Evolutionary conservation across 768 basidiomycete species (phyloP).

Genomic region (Saitozyma sp.): DNA sequence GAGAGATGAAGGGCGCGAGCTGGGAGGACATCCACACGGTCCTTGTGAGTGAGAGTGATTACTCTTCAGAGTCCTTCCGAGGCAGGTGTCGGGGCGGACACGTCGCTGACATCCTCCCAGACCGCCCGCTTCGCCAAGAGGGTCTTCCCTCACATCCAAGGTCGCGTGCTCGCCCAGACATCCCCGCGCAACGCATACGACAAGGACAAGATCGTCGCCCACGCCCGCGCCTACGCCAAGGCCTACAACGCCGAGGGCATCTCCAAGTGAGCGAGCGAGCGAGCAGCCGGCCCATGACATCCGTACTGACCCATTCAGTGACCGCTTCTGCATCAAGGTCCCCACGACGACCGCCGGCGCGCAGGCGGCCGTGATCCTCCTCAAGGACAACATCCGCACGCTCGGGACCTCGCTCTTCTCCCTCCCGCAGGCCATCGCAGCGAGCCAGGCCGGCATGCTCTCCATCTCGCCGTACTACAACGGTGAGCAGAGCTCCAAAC

Average conservation of each 20-base stretch:
- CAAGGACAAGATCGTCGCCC: slow-evolving; percentile 13
- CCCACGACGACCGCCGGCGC: slow-evolving; percentile 61
- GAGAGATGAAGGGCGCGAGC: slow-evolving; percentile 15
- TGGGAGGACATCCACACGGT: slow-evolving; percentile 16
- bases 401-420: slow-evolving; percentile 62
- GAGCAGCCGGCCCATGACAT: neutral
- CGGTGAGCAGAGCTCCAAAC: slow-evolving; percentile 10
- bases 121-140: neutral
- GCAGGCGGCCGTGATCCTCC: slow-evolving; percentile 57
- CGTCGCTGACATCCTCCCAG: neutral
- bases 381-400: slow-evolving; percentile 58
- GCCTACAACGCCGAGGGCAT: slow-evolving; percentile 33
- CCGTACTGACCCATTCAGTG: slow-evolving; percentile 9
- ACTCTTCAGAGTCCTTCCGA: too few species aligned
- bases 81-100: too few species aligned
- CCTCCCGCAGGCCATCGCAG: slow-evolving; percentile 60
- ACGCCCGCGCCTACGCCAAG: slow-evolving; percentile 23
- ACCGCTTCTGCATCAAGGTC: slow-evolving; percentile 63
- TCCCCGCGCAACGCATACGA: slow-evolving; percentile 32
- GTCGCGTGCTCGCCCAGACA: slow-evolving; percentile 35
- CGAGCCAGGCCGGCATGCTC: slow-evolving; percentile 59
- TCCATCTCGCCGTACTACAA: slow-evolving; percentile 63
- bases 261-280: slow-evolving; percentile 34
- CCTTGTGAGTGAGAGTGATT: slow-evolving; percentile 5
- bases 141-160: slow-evolving; percentile 16